Evolutionary conservation across 2,329 filamentous ascomycete species (phyloP).

Genomic region (Keithomyces neogunnii): DNA sequence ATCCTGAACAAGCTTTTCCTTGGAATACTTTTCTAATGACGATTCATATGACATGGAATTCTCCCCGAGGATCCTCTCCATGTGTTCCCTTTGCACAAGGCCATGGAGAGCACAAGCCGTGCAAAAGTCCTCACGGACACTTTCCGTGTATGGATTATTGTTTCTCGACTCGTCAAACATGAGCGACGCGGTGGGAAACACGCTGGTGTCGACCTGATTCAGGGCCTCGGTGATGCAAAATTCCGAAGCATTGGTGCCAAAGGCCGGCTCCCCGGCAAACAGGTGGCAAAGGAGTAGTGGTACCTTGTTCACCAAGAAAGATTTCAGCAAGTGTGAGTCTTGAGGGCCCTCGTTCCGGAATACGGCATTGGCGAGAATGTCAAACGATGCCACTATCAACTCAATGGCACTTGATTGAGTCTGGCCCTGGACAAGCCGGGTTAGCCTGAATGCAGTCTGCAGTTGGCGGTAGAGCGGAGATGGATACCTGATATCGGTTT

Average conservation of each 20-base stretch:
- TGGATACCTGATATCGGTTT: conserved; percentile 67
- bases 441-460: conserved; percentile 7
- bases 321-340: conserved; percentile 66
- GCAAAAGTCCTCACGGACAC: conserved; percentile 64
- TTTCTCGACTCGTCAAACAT: conserved; percentile 53
- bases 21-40: conserved; percentile 63
- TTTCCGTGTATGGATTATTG: conserved; percentile 49
- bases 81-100: conserved; percentile 69
- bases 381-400: conserved; percentile 80
- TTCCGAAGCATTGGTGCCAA: conserved; percentile 64
- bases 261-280: conserved; percentile 50
- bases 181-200: conserved; percentile 54
- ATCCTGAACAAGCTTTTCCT: conserved; percentile 69
- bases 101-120: conserved; percentile 85
- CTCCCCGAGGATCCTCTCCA: conserved; percentile 75
- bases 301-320: conserved; percentile 70
- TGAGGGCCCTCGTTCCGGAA: conserved; percentile 52
- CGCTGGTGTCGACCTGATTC: conserved; percentile 70
- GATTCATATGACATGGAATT: conserved; percentile 74
- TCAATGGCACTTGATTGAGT: conserved; percentile 71
- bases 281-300: conserved; percentile 46
- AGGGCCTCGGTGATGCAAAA: conserved; percentile 65
- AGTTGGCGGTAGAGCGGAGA: conserved; percentile 8
- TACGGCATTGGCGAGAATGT: conserved; percentile 79
- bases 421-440: conserved; percentile 43